Base-by-base conservation (phyloP, 306 rosid genomes). In the Abrus pulchellus region DNA sequence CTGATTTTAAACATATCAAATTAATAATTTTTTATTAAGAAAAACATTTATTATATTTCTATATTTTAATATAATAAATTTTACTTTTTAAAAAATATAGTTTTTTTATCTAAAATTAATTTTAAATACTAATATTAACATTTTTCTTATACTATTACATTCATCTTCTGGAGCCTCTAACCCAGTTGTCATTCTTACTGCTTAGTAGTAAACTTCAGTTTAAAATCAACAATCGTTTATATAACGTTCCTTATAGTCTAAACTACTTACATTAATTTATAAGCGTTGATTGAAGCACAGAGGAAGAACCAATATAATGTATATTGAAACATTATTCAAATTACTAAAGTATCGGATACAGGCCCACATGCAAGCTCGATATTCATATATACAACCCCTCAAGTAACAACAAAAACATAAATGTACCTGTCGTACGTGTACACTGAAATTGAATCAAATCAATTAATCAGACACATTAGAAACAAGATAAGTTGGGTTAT, bases 361-460 rank as follows among this genome's bases (percentile, higher is more conserved):
- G 3, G 55, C 5, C 47, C 59, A 44, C 11, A 44, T 30, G 33
- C 44, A 44, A 45, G 33, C 44, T 30, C 59, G 27, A 7, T 12
- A 74, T 36, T 13, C 11, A 28, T 75, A 76, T 76, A 63, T 63
- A 76, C 62, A 48, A 70, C 50, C 52, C 80, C 63, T 48, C 60
- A 27, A 61, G n/a, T 14, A 4, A 49, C 0, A 62, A 5, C 27
- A 61, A 75, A n/a, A 60, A 6, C 60, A 48, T 45, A 36, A 33
- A 32, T 47, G n/a, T 44, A 57, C 2, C 8, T 7, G 1, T 45
- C 41, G 71, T 5, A 34, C 3, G 3, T 13, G 36, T 62, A 43
- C 48, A 12, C 5, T 13, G 50, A 72, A 72, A 63, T 40, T 50
- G 49, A 68, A 44, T 38, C 12, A 74, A 32, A 63, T 63, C 5